Base-by-base conservation (phyloP, 106 monocot genomes). In the Iris macrosiphon region DNA sequence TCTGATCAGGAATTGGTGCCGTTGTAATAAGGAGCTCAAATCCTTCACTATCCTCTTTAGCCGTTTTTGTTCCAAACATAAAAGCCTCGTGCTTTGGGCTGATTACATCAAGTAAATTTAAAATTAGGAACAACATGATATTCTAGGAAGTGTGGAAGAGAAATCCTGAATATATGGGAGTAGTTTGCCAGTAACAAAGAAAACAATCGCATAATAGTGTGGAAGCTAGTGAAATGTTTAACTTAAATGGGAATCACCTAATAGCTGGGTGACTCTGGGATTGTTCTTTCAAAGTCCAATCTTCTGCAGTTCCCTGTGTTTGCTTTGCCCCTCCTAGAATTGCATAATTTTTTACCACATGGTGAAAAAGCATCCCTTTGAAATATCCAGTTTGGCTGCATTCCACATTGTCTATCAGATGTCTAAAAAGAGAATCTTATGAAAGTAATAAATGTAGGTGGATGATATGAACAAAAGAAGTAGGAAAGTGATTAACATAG, bases 51-150 rank as follows among this genome's bases (percentile, higher is more conserved):
- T 77, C 76, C 31, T 48, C 49, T 34, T 67, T 77, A 14, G 60
- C 40, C 66, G 70, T 78, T 45, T 70, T 70, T 22, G 89, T 89
- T 58, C 89, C 89, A 59, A 89, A 42, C 89, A 89, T 83, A 50
- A 89, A 89, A 5, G 83, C 89, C 52, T 89, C 89, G 29, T 79
- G 89, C 49, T 83, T 89, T 60, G 89, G 72, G 39, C 88, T 89
- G 77, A 14, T 60, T 23, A 49, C 34, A 14, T 2, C 31, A 49
- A 26, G 45, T 45, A 70, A 56, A 3, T 56, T n/a, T 12, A 13
- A 2, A 4, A 6, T 25, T 7, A 49, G 18, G 20, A 57, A 9
- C 15, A 59, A 29, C 5, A 65, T 23, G 16, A 21, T 4, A 10
- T 35, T 13, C 19, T 19, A 58, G 15, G 21, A 1, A 48, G 44